Conservation (phyloP, 371 early-diverging fungal genomes). For the Apophysomyces ossiformis region DNA sequence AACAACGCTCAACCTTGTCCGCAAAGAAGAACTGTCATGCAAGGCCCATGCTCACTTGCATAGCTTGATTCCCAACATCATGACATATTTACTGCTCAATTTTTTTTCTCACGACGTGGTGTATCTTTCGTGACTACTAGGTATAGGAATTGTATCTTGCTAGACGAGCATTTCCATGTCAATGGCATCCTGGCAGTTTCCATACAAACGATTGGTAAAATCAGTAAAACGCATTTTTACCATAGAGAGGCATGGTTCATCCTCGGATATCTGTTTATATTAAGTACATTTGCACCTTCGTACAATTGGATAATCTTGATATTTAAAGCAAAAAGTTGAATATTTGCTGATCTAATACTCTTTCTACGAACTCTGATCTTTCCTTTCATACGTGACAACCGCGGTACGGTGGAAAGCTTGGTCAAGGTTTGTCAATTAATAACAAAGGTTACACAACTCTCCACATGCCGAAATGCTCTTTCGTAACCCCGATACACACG, state of each 20-base stretch:
- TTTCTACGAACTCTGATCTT: neutral
- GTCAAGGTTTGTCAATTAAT: neutral
- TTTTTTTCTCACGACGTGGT: constrained; percentile 1
- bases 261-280: neutral
- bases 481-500: neutral
- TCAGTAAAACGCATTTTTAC: neutral
- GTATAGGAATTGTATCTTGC: neutral
- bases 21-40: neutral
- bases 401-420: neutral
- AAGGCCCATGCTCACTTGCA: constrained; percentile 9
- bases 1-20: constrained; percentile 4
- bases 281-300: neutral
- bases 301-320: neutral
- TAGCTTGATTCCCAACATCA: constrained; percentile 3
- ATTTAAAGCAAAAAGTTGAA: neutral
- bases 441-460: neutral
- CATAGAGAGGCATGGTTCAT: neutral
- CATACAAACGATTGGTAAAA: constrained; percentile 3
- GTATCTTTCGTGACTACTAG: neutral
- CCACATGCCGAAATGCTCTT: neutral
- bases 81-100: constrained; percentile 5
- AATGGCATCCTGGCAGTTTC: neutral
- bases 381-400: neutral
- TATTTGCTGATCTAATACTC: neutral
- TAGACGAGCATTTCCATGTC: neutral